These are phyloP conservation scores for Kingdonia uniflora DNA, from an alignment of 164 flowering plant species.

Conservation along the genomic window DNA sequence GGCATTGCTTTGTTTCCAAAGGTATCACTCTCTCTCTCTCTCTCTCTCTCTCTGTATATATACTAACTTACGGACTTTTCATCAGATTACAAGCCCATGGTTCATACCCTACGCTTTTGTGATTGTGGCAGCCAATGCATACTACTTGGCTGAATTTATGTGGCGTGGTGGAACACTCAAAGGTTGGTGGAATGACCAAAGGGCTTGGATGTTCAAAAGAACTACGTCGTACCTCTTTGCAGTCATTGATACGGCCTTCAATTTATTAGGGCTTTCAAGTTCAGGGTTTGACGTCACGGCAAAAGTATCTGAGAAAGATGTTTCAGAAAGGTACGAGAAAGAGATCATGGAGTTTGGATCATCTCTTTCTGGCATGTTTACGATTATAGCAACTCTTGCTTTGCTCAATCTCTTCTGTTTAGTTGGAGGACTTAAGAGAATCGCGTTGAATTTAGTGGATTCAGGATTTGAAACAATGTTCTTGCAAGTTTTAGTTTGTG, in stretches of 20 bases:
- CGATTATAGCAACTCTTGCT: constrained; percentile 43
- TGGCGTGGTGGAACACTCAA: constrained; percentile 38
- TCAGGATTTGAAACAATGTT: constrained; percentile 10
- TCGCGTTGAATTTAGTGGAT: neutral
- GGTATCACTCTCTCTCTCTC: constrained; percentile 19
- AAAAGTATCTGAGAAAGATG: constrained; percentile 49
- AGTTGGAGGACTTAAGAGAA: constrained; percentile 18
- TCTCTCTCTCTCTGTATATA: neutral
- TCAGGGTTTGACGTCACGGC: constrained; percentile 35
- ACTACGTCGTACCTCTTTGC: constrained; percentile 48
- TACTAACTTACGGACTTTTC: neutral
- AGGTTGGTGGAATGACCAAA: constrained; percentile 66
- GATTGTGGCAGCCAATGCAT: constrained; percentile 16
- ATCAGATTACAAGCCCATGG: constrained; percentile 61
- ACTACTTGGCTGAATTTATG: constrained; percentile 33
- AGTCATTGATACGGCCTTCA: constrained; percentile 29
- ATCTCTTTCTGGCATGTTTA: constrained; percentile 40
- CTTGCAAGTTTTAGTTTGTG: constrained; percentile 41
- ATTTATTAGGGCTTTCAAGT: constrained; percentile 27
- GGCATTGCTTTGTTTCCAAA: constrained; percentile 51
- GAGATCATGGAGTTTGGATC: constrained; percentile 58
- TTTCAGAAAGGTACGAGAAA: constrained; percentile 28
- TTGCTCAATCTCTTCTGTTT: constrained; percentile 45
- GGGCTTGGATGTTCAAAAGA: constrained; percentile 67
- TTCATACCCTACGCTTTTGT: constrained; percentile 48